phyloP scores from a whole-genome alignment of 139 green algal genomes.

The Diplosphaera chodatii region DNA sequence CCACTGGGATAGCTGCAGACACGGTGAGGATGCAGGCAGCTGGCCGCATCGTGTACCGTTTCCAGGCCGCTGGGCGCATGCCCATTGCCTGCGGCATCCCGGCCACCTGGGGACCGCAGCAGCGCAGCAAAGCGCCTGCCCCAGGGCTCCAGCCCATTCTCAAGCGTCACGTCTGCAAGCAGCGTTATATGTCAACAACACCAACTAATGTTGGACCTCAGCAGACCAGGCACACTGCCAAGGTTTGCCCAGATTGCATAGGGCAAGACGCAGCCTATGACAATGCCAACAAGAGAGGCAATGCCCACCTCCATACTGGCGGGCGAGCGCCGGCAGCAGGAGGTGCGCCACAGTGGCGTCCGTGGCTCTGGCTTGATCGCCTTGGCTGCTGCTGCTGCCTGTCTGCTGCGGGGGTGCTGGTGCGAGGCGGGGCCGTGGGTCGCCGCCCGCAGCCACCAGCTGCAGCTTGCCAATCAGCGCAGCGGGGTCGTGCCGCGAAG shows the following conservation, averaged over 20 bases:
- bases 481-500: background rate
- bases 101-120: background rate
- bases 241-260: too few species aligned
- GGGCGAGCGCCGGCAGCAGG: background rate
- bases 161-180: background rate
- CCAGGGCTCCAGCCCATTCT: background rate
- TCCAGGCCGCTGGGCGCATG: background rate
- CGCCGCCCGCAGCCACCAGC: background rate
- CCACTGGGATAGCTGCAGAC: too few species aligned
- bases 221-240: too few species aligned
- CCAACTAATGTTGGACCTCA: too few species aligned
- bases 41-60: too few species aligned
- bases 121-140: background rate
- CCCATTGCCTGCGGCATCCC: background rate
- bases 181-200: too few species aligned
- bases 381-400: too few species aligned
- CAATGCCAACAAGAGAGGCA: too few species aligned
- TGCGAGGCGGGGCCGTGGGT: background rate
- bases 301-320: background rate
- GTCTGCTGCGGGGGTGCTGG: too few species aligned
- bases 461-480: constrained; percentile 1
- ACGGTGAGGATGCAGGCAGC: too few species aligned
- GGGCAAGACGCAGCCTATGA: too few species aligned
- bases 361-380: too few species aligned
- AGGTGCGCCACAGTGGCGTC: background rate